A percentile compares a stretch with the other conserved stretches of the same genome.
Evolutionary conservation across 2,329 filamentous ascomycete species (phyloP).

Genomic region (Fusarium temperatum): DNA sequence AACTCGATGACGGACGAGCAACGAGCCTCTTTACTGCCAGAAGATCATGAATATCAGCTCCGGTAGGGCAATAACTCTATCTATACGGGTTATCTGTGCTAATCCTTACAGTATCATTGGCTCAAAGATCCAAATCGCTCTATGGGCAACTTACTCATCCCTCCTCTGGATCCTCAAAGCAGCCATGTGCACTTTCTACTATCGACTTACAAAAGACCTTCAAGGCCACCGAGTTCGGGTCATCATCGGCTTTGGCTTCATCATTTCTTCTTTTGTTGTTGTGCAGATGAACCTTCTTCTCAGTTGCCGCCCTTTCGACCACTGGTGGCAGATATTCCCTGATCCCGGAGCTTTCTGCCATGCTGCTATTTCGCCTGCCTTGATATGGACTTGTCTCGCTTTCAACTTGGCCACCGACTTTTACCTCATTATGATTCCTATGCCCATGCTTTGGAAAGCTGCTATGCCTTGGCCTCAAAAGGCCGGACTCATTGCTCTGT

Average conservation of each 20-base stretch:
- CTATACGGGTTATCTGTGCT: not conserved
- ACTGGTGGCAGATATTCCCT: constrained; percentile 68
- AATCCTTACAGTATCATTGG: constrained; percentile 55
- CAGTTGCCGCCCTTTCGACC: constrained; percentile 61
- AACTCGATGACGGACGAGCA: constrained; percentile 64
- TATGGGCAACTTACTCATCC: constrained; percentile 64
- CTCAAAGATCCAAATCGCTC: constrained; percentile 64
- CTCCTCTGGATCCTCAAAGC: constrained; percentile 65
- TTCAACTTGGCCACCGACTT: constrained; percentile 66
- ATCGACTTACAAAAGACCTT: constrained; percentile 58
- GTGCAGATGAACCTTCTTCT: constrained; percentile 60
- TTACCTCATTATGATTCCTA: constrained; percentile 66
- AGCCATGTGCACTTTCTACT: constrained; percentile 66
- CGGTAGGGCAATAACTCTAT: constrained; percentile 40
- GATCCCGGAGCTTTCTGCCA: constrained; percentile 62
- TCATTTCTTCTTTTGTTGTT: constrained; percentile 59
- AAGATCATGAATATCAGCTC: constrained; percentile 55
- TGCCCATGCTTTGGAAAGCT: constrained; percentile 59
- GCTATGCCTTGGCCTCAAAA: constrained; percentile 50
- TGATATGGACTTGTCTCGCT: constrained; percentile 61
- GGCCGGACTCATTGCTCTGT: constrained; percentile 50
- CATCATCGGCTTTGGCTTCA: constrained; percentile 59
- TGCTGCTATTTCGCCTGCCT: constrained; percentile 58
- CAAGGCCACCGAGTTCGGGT: constrained; percentile 56
- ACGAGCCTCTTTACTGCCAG: constrained; percentile 54